Percentiles rank a stretch among this genome's conserved stretches.
Evolutionary conservation across 164 flowering plant genomes (phyloP).

Genomic region (Piper longum): DNA sequence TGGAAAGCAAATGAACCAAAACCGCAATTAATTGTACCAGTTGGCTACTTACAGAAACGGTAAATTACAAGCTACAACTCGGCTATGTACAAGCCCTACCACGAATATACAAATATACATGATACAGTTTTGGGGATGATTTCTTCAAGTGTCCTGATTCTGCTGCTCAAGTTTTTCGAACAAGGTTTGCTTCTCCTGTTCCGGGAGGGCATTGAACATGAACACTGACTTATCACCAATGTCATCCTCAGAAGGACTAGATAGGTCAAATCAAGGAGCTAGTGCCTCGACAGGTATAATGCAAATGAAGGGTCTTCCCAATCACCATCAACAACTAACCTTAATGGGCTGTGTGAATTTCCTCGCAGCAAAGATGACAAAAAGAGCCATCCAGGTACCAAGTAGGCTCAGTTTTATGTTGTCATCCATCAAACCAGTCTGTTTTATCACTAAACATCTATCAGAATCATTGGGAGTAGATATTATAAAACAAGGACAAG

Average conservation of each 20-base stretch:
- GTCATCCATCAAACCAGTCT: slow-evolving; percentile 75
- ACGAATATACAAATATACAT: background rate
- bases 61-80: too few relatives aligned
- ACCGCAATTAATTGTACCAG: too few relatives aligned
- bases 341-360: slow-evolving; percentile 91
- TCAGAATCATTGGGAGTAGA: background rate
- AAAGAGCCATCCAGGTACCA: slow-evolving; percentile 77
- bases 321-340: slow-evolving; percentile 22
- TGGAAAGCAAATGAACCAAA: too few relatives aligned
- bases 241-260: slow-evolving; percentile 47
- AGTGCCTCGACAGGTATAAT: background rate
- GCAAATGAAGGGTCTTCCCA: background rate
- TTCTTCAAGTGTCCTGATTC: background rate
- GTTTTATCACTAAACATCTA: slow-evolving; percentile 11
- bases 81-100: background rate
- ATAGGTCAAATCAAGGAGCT: background rate
- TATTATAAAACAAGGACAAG: too few relatives aligned
- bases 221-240: slow-evolving; percentile 87
- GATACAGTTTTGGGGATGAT: background rate
- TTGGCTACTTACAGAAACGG: too few relatives aligned
- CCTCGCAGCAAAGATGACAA: slow-evolving; percentile 69
- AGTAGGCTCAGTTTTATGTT: slow-evolving; percentile 46
- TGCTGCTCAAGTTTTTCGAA: slow-evolving; percentile 44
- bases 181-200: slow-evolving; percentile 54
- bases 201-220: slow-evolving; percentile 63